Base-by-base conservation (phyloP, 768 basidiomycete species). In the Boletus tomentosulus region DNA sequence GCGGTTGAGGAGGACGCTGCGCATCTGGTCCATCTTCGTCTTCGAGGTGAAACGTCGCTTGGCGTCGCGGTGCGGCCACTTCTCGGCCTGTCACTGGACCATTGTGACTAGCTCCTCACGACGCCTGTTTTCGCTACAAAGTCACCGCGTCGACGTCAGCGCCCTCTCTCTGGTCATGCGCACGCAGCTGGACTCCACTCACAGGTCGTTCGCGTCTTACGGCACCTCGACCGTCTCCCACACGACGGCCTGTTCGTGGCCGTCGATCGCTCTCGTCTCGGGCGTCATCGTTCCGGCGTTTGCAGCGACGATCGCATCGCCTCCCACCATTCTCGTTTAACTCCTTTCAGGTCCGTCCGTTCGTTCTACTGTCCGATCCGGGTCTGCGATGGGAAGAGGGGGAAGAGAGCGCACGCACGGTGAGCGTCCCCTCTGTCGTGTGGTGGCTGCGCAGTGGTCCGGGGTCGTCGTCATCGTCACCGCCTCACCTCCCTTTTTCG, bases 1-100 rank as follows among this genome's bases (percentile, higher is more conserved):
- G 12, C 44, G 27, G 49, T 51, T 47, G 28, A 54, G 56, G 41
- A 60, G 53, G 15, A 60, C 13, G 10, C 12, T 1, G 10, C 24
- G 19, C 52, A 60, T 54, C 25, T 24, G 30, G 35, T 37, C 37
- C 52, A 54, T 60, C 24, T 44, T 54, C 28, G 41, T 59, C 56
- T 59, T 57, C 27, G 16, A 3, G 55, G 35, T 45, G 39, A 53
- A 46, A 7, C 27, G 9, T 10, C 27, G 39, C 27, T 28, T 52
- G 46, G n/a, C 11, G 6, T 51, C 46, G 1, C 45, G 30, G 25
- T 54, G 51, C 0, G 46, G 50, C 59, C 56, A 60, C 56, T 15
- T 48, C 28, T 44, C 37, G 16, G 15, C 9, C 56, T 60, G 53
- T 30, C 37, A 31, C 50, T 57, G 51, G 46, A 51, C 56, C 35